Evolutionary conservation across 192 early-diverging fungal species (phyloP).

Genomic region (Umbelopsis isabellina): DNA sequence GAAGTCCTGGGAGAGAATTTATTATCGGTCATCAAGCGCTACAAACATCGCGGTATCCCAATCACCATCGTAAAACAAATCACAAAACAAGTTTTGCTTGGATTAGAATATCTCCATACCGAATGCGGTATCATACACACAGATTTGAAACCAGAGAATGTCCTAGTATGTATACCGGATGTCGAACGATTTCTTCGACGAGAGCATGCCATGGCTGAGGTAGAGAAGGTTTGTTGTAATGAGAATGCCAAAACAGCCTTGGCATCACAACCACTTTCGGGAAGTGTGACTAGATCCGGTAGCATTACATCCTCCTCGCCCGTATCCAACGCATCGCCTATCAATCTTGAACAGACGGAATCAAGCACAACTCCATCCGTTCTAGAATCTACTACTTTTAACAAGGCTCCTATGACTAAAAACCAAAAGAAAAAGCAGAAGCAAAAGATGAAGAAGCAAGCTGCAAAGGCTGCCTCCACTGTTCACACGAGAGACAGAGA

Average conservation of each 20-base stretch:
- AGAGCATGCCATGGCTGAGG: conserved; percentile 35
- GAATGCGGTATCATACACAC: conserved; percentile 97
- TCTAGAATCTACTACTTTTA: background rate
- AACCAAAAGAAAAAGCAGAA: conserved; percentile 62
- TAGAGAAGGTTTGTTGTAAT: conserved; percentile 14
- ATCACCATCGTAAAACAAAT: conserved; percentile 85
- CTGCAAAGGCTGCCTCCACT: conserved; percentile 13
- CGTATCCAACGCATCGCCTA: background rate
- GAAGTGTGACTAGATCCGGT: conserved; percentile 11
- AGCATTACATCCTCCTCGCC: conserved; percentile 3
- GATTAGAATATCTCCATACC: conserved; percentile 90
- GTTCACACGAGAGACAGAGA: conserved; percentile 2
- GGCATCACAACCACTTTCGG: conserved; percentile 11
- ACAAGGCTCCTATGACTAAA: conserved; percentile 39
- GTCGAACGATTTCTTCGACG: conserved; percentile 57
- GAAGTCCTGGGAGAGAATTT: conserved; percentile 95
- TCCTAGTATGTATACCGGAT: conserved; percentile 85
- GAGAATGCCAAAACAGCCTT: background rate
- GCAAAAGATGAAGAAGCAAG: conserved; percentile 42
- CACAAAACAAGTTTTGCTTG: conserved; percentile 84
- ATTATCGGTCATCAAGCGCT: conserved; percentile 82
- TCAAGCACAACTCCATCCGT: background rate
- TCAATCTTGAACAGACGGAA: background rate
- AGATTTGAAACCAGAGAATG: conserved; percentile 96
- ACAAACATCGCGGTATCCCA: conserved; percentile 83